Percentiles rank a stretch among this genome's conserved stretches.
These are phyloP conservation scores for Nannizziopsis arthrosporioides DNA, from an alignment of 2,329 filamentous ascomycete genomes.

Conservation along the genomic window DNA sequence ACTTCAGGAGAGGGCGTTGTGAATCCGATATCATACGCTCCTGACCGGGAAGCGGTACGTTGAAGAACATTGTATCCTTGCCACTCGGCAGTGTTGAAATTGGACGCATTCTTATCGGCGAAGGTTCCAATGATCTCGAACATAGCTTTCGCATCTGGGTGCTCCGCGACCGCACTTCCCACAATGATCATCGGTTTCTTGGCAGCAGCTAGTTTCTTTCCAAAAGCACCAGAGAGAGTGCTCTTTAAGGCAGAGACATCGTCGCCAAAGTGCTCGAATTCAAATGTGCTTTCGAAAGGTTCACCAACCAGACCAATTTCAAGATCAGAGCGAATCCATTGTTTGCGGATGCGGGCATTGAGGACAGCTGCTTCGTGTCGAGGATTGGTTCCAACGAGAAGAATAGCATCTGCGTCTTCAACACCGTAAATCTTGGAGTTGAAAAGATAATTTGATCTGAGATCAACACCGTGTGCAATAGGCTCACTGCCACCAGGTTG, in stretches of 20 bases:
- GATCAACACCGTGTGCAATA: constrained; percentile 81
- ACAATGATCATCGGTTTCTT: constrained; percentile 95
- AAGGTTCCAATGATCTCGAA: constrained; percentile 85
- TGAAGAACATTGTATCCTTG: constrained; percentile 97
- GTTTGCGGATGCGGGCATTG: constrained; percentile 93
- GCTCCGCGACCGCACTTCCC: constrained; percentile 83
- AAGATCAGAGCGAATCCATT: constrained; percentile 90
- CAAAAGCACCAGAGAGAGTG: constrained; percentile 73
- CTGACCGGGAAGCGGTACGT: constrained; percentile 78
- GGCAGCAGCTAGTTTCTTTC: constrained; percentile 78
- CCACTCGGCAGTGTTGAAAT: constrained; percentile 83
- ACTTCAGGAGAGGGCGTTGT: constrained; percentile 71
- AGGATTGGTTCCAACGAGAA: constrained; percentile 90
- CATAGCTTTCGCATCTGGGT: constrained; percentile 79
- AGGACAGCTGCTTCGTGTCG: constrained; percentile 89
- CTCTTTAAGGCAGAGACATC: constrained; percentile 72
- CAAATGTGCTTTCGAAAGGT: constrained; percentile 85
- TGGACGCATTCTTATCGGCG: constrained; percentile 82
- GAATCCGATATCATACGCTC: constrained; percentile 93
- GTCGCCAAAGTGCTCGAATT: constrained; percentile 78
- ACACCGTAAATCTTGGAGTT: constrained; percentile 92
- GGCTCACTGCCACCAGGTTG: constrained; percentile 73
- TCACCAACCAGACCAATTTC: constrained; percentile 87
- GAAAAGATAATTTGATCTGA: constrained; percentile 90
- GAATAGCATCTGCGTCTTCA: constrained; percentile 82